Evolutionary conservation across 371 early-diverging fungal species (phyloP), one percentile per base, ranked within the genome.

Genomic region (Mortierella sp.): DNA sequence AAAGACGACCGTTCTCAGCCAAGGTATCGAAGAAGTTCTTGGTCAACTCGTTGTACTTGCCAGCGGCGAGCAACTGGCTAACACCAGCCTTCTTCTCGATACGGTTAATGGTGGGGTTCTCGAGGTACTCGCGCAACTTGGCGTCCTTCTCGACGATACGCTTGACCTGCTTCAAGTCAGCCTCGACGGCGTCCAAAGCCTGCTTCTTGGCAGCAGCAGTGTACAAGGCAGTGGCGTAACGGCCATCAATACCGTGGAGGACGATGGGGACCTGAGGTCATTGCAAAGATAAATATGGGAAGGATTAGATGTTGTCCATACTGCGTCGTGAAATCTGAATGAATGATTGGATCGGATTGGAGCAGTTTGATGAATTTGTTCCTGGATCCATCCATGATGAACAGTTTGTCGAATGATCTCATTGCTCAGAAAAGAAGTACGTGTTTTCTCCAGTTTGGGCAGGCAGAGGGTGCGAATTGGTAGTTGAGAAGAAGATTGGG

Each of bases 151-250:
- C 80, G 72, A 97, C 87, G 69, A 88, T 78, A 54, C 83, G 65
- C 72, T 88, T 84, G 78, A 98, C 86, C 66, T 88, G 83, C 79
- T 86, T 89, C 71, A 98, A 88, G 66, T 98, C 99, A 67, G 87
- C 75, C 83, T 98, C 98, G 63, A 98, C 97, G 30, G 91, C 85
- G 18, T 94, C 91, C 75, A 98, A 92, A 24, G 84, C 85, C 83
- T 94, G 92, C 88, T 92, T 90, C 84, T 95, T 95, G 77, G 92
- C 90, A 32, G 98, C 98, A 58, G 99, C 99, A 64, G 95, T 90
- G 92, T 93, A 98, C 69, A 98, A 91, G 47, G 99, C 98, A 28
- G 98, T 97, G 68, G 99, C 98, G 84, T 98, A 98, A 81, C 97
- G 95, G 78, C 99, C 99, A 64, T 97, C 96, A 84, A 98, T 93